Conservation (phyloP, 192 early-diverging fungal species). For the Entophlyctis helioformis region DNA sequence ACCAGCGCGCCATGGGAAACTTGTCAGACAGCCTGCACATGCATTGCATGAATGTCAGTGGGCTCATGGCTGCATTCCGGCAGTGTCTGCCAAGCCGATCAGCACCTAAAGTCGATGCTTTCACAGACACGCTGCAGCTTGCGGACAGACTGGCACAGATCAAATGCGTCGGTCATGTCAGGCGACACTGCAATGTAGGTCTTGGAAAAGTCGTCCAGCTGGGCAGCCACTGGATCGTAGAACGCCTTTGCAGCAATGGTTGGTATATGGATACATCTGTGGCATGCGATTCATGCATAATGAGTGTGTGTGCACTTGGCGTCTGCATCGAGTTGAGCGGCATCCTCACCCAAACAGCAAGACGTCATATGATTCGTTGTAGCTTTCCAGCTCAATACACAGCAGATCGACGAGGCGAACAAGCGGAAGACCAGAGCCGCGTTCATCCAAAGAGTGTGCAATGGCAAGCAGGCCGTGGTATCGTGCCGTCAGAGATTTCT, state of each 20-base stretch:
- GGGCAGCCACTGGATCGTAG: slow-evolving; percentile 6
- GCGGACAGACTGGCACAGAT: slow-evolving; percentile 18
- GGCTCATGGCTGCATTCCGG: slow-evolving; percentile 1
- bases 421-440: slow-evolving; percentile 3
- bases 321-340: not conserved
- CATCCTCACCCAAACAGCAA: slow-evolving; percentile 6
- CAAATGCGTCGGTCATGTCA: slow-evolving; percentile 20
- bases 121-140: slow-evolving; percentile 13
- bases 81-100: not conserved
- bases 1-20: slow-evolving; percentile 19
- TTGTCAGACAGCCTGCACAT: slow-evolving; percentile 15
- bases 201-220: slow-evolving; percentile 11
- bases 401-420: slow-evolving; percentile 3
- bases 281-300: too few relatives aligned
- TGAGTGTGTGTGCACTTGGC: not conserved
- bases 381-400: slow-evolving; percentile 11
- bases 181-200: slow-evolving; percentile 2
- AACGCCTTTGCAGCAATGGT: slow-evolving; percentile 21
- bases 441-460: too few relatives aligned
- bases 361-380: slow-evolving; percentile 8
- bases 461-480: slow-evolving; percentile 17
- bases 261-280: slow-evolving; percentile 21
- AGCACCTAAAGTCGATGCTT: slow-evolving; percentile 17
- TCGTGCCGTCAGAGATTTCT: slow-evolving; percentile 11
- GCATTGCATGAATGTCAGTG: too few relatives aligned